Evolutionary conservation across 2,329 filamentous ascomycete species (phyloP).

Genomic region (Fusarium ambrosium): DNA sequence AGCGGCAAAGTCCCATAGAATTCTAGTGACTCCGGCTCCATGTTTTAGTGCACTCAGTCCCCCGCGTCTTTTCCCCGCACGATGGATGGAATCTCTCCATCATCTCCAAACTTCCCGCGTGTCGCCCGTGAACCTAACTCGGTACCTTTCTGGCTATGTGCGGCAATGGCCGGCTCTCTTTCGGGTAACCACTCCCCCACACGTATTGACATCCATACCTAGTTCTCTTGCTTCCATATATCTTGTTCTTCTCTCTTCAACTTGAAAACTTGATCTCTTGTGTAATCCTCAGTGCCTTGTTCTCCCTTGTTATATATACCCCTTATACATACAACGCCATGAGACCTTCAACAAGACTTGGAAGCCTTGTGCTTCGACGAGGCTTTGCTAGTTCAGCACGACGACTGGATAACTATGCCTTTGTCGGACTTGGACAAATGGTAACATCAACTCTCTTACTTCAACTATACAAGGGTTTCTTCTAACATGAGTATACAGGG

Average conservation of each 20-base stretch:
- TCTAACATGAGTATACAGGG: conserved; percentile 55
- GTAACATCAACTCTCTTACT: conserved; percentile 53
- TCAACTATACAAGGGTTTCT: not conserved
- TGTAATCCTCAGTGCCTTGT: not conserved
- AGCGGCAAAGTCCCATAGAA: not conserved
- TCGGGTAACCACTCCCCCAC: conserved; percentile 44
- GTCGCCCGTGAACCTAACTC: conserved; percentile 12
- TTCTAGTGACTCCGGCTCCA: conserved; percentile 19
- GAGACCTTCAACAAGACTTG: conserved; percentile 44
- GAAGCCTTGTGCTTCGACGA: conserved; percentile 56
- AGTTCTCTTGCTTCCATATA: not conserved
- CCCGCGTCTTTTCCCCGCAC: conserved; percentile 38
- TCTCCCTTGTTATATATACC: not conserved
- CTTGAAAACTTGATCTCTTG: not conserved
- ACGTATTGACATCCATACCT: conserved; percentile 3
- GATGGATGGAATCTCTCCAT: not conserved
- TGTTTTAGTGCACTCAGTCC: conserved; percentile 24
- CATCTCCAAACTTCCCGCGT: conserved; percentile 19
- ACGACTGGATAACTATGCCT: conserved; percentile 67
- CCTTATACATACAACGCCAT: conserved; percentile 10
- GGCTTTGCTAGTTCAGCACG: conserved; percentile 64
- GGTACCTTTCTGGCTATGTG: conserved; percentile 47
- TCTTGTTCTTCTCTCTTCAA: conserved; percentile 5
- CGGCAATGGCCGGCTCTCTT: conserved; percentile 55
- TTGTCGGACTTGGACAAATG: conserved; percentile 73